Evolutionary conservation across 2,329 filamentous ascomycete species (phyloP).

Genomic region (Metarhizium humberi): DNA sequence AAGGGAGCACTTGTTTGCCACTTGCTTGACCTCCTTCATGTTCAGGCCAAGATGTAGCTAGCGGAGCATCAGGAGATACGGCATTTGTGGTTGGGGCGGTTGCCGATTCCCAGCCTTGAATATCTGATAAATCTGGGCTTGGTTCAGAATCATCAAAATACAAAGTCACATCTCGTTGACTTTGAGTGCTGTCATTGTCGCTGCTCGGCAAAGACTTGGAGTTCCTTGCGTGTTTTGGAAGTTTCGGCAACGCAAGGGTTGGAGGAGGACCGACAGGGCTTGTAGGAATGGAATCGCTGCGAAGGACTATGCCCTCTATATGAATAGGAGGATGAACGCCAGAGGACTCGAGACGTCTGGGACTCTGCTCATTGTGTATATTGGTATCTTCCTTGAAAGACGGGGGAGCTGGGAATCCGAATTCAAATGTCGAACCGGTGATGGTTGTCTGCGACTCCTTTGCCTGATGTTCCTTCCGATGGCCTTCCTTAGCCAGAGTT

Average conservation of each 20-base stretch:
- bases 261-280: conserved; percentile 4
- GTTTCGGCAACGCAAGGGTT: conserved; percentile 3
- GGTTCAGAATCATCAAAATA: conserved; percentile 24
- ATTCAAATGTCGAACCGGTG: conserved; percentile 20
- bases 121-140: conserved; percentile 29
- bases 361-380: neutral
- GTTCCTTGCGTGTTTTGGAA: neutral
- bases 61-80: neutral
- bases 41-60: neutral
- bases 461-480: conserved; percentile 12
- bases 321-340: neutral
- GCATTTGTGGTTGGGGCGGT: conserved; percentile 3
- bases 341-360: neutral
- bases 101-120: conserved; percentile 22
- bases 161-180: conserved; percentile 14
- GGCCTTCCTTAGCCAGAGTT: neutral
- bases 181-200: conserved; percentile 10
- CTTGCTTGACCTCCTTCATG: neutral
- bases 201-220: neutral
- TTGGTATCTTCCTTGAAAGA: neutral
- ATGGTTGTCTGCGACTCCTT: conserved; percentile 21
- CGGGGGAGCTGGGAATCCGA: conserved; percentile 26
- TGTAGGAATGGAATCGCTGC: neutral
- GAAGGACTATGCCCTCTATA: neutral
- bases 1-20: neutral